Base-by-base conservation (phyloP, 139 green algal genomes). In the Picochlorum sp. region DNA sequence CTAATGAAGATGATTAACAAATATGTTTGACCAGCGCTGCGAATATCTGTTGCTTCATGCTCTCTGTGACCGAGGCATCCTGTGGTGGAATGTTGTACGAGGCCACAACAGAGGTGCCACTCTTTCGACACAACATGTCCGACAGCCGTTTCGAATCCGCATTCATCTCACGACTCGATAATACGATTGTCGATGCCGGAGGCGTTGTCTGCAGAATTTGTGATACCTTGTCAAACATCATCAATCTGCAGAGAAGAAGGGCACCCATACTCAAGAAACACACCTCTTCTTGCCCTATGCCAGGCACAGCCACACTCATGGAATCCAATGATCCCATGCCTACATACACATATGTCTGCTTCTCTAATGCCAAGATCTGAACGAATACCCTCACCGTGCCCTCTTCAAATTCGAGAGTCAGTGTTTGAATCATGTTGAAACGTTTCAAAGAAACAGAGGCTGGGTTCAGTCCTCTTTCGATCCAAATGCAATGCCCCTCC, bases 331-430 rank as follows among this genome's bases (percentile, higher is more conserved):
- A 21, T 20, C 30, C 38, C 6, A 30, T 30, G 1, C 57, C 71
- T 13, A 73, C 23, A 65, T 66, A 77, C 1, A 68, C 41, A 44
- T 56, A 73, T 1, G 62, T 38, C 51, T 77, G 71, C 4, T 67
- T 57, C 18, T 63, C 23, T 45, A 77, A 30, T 14, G 54, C n/a
- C 5, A 77, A 14, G 3, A 77, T 59, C 28, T 77, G 71, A 50
- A 77, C 68, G 38, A 62, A 45, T 14, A 77, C 16, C 10, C 57
- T 47, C 9, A 62, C 49, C 28, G 28, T 30, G 28, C 28, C 28
- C 6, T 73, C 71, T 8, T 77, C 38, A 52, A 49, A 60, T 11
- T 41, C 34, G 8, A 41, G 34, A 41, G 34, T 41, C 34, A 41
- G 8, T 13, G 34, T 41, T 41, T 41, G 34, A 41, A 41, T 41